Percentiles rank a stretch among this genome's conserved stretches.
Conservation (phyloP, 1,284 basidiomycete species). For the Cutaneotrichosporon sp. region DNA sequence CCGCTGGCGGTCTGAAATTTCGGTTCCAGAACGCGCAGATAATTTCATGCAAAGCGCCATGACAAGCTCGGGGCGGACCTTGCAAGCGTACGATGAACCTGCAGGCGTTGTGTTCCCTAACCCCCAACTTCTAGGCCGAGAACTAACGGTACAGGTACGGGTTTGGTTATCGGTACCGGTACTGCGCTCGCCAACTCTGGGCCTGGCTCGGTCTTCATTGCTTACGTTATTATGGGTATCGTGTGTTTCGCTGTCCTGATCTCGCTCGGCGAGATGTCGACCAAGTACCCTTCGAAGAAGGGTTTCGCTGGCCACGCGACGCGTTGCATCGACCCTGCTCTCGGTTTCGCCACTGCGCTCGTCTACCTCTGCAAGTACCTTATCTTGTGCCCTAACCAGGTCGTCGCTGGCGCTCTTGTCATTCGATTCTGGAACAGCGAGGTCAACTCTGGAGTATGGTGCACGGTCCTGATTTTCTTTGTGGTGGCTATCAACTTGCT, state of each 20-base stretch:
- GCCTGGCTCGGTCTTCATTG: slow-evolving; percentile 49
- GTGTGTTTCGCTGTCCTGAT: slow-evolving; percentile 37
- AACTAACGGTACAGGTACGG: slow-evolving; percentile 49
- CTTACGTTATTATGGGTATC: slow-evolving; percentile 47
- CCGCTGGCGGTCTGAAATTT: no score
- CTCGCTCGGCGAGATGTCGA: slow-evolving; percentile 46
- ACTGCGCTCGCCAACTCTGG: slow-evolving; percentile 48
- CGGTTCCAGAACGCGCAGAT: no score
- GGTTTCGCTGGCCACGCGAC: slow-evolving; percentile 44
- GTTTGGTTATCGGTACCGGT: slow-evolving; percentile 65
- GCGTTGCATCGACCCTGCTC: slow-evolving; percentile 37
- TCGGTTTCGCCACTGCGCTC: slow-evolving; percentile 35
- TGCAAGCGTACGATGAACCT: no score
- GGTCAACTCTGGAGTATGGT: slow-evolving; percentile 42
- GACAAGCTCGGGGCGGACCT: no score
- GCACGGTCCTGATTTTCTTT: slow-evolving; percentile 45
- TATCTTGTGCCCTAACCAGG: slow-evolving; percentile 54
- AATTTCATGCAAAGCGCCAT: no score
- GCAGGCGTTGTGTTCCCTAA: no score
- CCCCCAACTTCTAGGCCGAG: no score
- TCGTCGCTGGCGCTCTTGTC: slow-evolving; percentile 46
- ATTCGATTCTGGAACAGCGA: slow-evolving; percentile 40
- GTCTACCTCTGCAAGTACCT: slow-evolving; percentile 50
- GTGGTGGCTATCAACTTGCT: slow-evolving; percentile 58
- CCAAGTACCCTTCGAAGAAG: slow-evolving; percentile 38